Base-by-base conservation (phyloP, 371 early-diverging fungal species). In the Mucor indicus region DNA sequence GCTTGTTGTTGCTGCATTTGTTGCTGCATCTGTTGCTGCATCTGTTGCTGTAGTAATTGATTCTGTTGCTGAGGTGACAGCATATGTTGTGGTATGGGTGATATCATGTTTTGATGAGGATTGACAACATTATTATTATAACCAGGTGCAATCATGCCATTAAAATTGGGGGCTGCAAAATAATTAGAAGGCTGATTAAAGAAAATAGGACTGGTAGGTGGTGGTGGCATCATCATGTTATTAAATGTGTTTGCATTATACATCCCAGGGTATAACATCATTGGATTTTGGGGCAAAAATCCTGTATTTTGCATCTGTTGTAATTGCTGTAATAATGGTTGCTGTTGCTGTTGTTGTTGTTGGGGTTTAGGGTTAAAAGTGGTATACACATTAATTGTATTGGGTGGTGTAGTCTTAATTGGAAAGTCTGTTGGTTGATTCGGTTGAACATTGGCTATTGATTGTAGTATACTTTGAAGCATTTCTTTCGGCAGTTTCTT, bases 401-500 rank as follows among this genome's bases (percentile, higher is more conserved):
- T 20, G 8, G 22, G 15, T 1, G 46, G 24, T 15, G 38, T 24
- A 7, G 42, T 20, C 19, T 46, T 41, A 17, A 60, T 60, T 22
- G 55, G 38, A 33, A 38, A 41, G 0, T 60, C 50, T 1, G 47
- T 50, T 0, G 31, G n/a, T 38, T 48, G 47, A 38, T 47, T 46
- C 16, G 55, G 47, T 16, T 42, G 21, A 41, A 38, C 48, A 2
- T 36, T 40, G 13, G 11, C 35, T 1, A 35, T 10, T 4, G 53
- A 49, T 0, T 31, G 41, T 10, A 42, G 21, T 2, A 59, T 50
- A 30, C 46, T 50, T 3, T 50, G 38, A 54, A 54, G 54, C 5
- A 60, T 40, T 1, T 41, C 43, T 16, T 27, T n/a, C 1, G 60
- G 46, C 60, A 60, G 50, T 27, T 40, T 50, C 42, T 60, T 50